phyloP scores from a whole-genome alignment of 345 rosid species.

The Hibiscus tridactylites region DNA sequence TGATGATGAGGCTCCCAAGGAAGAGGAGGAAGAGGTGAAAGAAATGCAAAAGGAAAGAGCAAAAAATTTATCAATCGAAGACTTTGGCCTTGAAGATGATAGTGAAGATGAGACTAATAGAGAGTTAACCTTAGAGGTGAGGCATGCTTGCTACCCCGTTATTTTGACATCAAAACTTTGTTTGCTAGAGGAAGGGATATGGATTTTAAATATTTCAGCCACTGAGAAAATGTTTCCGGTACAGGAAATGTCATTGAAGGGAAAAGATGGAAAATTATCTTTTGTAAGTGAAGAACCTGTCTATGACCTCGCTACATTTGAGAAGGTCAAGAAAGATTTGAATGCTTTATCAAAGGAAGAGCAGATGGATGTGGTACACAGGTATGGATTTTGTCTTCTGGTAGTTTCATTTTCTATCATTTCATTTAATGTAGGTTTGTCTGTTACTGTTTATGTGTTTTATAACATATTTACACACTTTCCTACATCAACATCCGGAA shows the following conservation, averaged over 20 bases:
- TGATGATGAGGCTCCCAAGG: constrained; percentile 62
- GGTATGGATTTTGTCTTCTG: constrained; percentile 27
- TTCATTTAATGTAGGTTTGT: background rate
- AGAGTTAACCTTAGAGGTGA: constrained; percentile 60
- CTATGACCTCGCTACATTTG: constrained; percentile 28
- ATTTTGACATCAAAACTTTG: background rate
- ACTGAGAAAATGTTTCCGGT: constrained; percentile 1
- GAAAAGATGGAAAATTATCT: constrained; percentile 22
- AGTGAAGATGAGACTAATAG: constrained; percentile 21
- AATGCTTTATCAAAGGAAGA: constrained; percentile 74
- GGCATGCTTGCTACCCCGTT: constrained; percentile 10
- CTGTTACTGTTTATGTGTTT: background rate
- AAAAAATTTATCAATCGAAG: constrained; percentile 48
- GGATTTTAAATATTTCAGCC: constrained; percentile 14
- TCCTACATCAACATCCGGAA: background rate
- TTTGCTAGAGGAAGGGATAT: background rate
- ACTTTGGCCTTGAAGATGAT: constrained; percentile 60
- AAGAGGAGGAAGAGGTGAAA: constrained; percentile 62
- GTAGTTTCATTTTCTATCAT: background rate
- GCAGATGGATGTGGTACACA: constrained; percentile 76
- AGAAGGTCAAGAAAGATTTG: constrained; percentile 60
- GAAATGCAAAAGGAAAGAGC: constrained; percentile 43
- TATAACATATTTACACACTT: background rate
- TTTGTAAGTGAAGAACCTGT: constrained; percentile 17
- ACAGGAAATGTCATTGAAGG: constrained; percentile 53